Base-by-base conservation (phyloP, 257 asterid genomes). In the Vinca minor region DNA sequence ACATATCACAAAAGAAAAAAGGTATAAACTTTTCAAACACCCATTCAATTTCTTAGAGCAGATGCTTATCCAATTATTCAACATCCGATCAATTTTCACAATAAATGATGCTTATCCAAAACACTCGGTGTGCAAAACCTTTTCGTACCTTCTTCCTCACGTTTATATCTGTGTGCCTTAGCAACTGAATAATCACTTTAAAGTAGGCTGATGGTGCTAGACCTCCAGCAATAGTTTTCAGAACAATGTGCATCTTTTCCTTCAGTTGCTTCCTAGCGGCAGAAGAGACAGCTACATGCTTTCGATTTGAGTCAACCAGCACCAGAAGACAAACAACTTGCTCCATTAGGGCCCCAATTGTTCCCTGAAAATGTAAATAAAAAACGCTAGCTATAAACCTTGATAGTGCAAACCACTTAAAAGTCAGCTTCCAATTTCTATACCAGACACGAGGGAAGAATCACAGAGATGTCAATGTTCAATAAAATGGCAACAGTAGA, bases 341-440 rank as follows among this genome's bases (percentile, higher is more conserved):
- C 82, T 87, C 95, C 94, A 85, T 74, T 18, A 93, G 85, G 31
- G 75, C 83, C 39, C 97, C 96, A 76, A 78, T 68, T 74, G 86
- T 73, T 58, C 57, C 53, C 98, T 92, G 91, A 82, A 79, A 48
- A 78, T 49, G 60, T 69, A 64, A 68, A 66, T 34, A 38, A n/a
- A 15, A 2, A 15, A 25, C 34, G 17, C 13, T 39, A 25, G 4
- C 14, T 2, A 15, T 56, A 31, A 26, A 31, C 42, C 32, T 31
- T 31, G 8, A 10, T 31, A 56, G 12, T 26, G 39, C 21, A 28
- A 54, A 52, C 1, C 15, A 11, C 15, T 0, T 38, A 38, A 38
- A 38, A 38, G 44, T 38, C 11, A 7, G 13, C 10, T 26, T 28
- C n/a, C 18, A 3, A 29, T 28, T 54, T 54, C 15, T 7, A 29